Conservation (phyloP, 441 rosid species). For the Croton setiger region DNA sequence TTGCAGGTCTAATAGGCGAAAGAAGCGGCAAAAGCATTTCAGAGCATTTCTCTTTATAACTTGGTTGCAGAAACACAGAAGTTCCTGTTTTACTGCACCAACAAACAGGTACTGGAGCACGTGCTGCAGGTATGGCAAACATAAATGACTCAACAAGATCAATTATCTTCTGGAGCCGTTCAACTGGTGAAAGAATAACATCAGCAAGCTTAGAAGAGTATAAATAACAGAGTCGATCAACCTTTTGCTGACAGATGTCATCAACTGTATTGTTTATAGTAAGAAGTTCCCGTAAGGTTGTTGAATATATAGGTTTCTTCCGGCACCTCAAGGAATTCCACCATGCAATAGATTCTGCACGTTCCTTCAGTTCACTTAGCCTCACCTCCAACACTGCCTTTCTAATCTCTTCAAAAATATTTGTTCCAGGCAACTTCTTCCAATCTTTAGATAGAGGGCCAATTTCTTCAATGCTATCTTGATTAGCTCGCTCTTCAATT, state of each 20-base stretch:
- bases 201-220: conserved; percentile 84
- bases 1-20: conserved; percentile 91
- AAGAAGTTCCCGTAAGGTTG: conserved; percentile 57
- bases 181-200: conserved; percentile 82
- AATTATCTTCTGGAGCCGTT: conserved; percentile 79
- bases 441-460: conserved; percentile 32
- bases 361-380: conserved; percentile 65
- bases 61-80: conserved; percentile 62
- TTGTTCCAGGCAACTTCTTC: conserved; percentile 55
- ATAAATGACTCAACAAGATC: conserved; percentile 89
- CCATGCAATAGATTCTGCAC: conserved; percentile 91
- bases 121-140: conserved; percentile 97
- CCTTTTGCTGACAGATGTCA: conserved; percentile 55
- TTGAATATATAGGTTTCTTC: conserved; percentile 80
- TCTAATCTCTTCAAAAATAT: conserved; percentile 86
- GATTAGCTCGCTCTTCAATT: conserved; percentile 48
- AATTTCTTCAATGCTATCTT: conserved; percentile 42
- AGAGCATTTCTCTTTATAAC: conserved; percentile 60
- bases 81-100: conserved; percentile 79
- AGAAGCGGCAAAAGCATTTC: conserved; percentile 74
- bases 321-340: conserved; percentile 98
- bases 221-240: conserved; percentile 41
- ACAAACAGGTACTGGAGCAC: conserved; percentile 73
- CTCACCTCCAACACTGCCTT: conserved; percentile 81
- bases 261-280: conserved; percentile 59